Evolutionary conservation across 2,329 filamentous ascomycete species (phyloP), one percentile per base, ranked within the genome.

Genomic region (Fusarium pilosicola): DNA sequence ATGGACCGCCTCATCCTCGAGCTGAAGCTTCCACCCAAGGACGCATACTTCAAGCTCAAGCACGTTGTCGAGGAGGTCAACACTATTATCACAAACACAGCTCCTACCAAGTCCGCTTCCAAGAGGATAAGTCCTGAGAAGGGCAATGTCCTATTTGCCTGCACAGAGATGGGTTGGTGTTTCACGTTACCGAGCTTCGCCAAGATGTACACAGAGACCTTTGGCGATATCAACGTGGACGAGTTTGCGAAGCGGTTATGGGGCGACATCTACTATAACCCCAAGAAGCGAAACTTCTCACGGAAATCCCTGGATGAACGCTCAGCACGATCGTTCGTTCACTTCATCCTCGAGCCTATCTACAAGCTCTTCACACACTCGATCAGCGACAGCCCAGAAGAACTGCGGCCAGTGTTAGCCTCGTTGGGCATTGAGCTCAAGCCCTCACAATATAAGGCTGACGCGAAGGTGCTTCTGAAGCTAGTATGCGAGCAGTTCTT

Each of bases 1-100:
- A 93, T 99, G 91, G 96, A 99, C 78, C 91, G 96, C 30, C 85
- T 99, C 68, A 97, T 99, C 71, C 84, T 99, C 51, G 96, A 99
- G 84, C 87, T 99, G 57, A 97, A 97, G 82, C 88, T 99, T 20
- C 96, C 96, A 5, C 96, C 96, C 5, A 94, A 92, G 74, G 96
- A 99, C 80, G 96, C 96, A 18, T 99, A 99, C 85, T 98, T 98
- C 88, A 99, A 99, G 87, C 87, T 99, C 62, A 98, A 98, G 84
- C 95, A 98, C 81, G 95, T 98, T n/a, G 91, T 99, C 60, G 96
- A 99, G 82, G 94, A 98, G 83, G 95, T 99, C 83, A 99, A 99
- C 84, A 97, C 94, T 2, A 86, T 96, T 76, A 98, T 99, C 78
- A 94, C 97, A 80, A 95, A 93, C 80, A 93, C 93, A 7, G 87